Evolutionary conservation across 2,329 filamentous ascomycete species (phyloP).

Genomic region (Phyllosticta capitalensis): DNA sequence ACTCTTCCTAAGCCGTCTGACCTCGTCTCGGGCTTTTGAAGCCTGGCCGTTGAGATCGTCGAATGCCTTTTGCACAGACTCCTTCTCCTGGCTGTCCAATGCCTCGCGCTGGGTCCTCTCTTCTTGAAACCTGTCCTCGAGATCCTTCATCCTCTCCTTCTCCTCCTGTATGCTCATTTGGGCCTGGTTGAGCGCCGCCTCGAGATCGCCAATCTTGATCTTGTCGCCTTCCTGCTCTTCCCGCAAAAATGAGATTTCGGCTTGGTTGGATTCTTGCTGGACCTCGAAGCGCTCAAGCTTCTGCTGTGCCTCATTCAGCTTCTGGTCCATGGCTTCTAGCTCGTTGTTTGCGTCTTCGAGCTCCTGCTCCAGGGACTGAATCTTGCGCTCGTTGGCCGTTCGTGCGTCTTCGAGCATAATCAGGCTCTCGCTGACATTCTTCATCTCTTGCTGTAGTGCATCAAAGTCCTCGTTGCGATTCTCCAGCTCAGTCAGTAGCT

Average conservation of each 20-base stretch:
- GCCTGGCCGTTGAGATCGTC: slow-evolving; percentile 86
- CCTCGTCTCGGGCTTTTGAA: slow-evolving; percentile 75
- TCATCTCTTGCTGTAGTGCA: slow-evolving; percentile 89
- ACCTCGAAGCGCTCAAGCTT: slow-evolving; percentile 84
- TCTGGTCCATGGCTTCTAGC: slow-evolving; percentile 74
- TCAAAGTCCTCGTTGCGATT: slow-evolving; percentile 79
- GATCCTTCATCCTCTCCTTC: slow-evolving; percentile 53
- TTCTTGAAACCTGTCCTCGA: slow-evolving; percentile 57
- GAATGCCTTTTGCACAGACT: slow-evolving; percentile 87
- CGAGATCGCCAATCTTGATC: slow-evolving; percentile 91
- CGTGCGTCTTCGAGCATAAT: slow-evolving; percentile 85
- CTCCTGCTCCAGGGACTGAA: slow-evolving; percentile 75
- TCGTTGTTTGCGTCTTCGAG: slow-evolving; percentile 77
- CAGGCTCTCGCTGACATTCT: slow-evolving; percentile 77
- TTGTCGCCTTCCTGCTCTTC: slow-evolving; percentile 98
- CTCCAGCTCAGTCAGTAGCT: slow-evolving; percentile 60
- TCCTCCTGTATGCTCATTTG: slow-evolving; percentile 76
- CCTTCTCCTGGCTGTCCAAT: slow-evolving; percentile 79
- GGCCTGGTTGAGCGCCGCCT: slow-evolving; percentile 69
- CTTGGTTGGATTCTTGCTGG: slow-evolving; percentile 84
- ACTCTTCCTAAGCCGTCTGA: slow-evolving; percentile 69
- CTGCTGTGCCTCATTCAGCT: slow-evolving; percentile 72
- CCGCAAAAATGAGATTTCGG: slow-evolving; percentile 86
- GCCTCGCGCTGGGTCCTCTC: slow-evolving; percentile 83
- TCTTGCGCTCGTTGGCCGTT: slow-evolving; percentile 64